A percentile compares a stretch with the other conserved stretches of the same genome.
phyloP scores from a whole-genome alignment of 371 early-diverging fungal species.

The Mortierella sp. region DNA sequence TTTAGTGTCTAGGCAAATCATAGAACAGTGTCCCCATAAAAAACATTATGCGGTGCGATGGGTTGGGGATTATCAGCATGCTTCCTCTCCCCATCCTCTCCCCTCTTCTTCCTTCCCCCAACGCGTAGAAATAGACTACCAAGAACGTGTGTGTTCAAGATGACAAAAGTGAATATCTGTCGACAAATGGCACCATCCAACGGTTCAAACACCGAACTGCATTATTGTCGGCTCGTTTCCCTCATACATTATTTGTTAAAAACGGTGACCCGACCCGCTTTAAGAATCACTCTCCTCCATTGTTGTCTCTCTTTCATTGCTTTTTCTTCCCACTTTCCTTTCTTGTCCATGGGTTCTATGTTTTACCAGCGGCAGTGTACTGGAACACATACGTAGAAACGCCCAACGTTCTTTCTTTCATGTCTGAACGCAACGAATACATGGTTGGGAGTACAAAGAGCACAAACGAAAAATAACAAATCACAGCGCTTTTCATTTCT shows the following conservation, averaged over 20 bases:
- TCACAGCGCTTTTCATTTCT: neutral
- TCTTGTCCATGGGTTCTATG: neutral
- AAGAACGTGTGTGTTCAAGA: neutral
- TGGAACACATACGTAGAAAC: neutral
- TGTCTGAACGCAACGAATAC: neutral
- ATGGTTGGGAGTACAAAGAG: neutral
- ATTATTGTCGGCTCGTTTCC: no score
- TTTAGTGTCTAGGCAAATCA: no score
- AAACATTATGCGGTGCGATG: neutral
- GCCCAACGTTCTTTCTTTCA: neutral
- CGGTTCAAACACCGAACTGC: neutral
- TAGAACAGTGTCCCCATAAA: no score
- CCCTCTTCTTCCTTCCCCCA: neutral
- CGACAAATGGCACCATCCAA: neutral
- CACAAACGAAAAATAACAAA: neutral
- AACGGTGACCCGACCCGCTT: no score
- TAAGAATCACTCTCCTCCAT: no score
- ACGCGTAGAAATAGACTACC: neutral
- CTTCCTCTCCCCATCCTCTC: neutral
- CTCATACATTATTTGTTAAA: no score
- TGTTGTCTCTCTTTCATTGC: no score
- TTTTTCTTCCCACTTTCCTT: neutral
- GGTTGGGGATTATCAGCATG: neutral
- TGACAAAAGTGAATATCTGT: neutral
- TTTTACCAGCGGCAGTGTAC: neutral